phyloP scores from a whole-genome alignment of 768 basidiomycete species.

The Mycena latifolia region DNA sequence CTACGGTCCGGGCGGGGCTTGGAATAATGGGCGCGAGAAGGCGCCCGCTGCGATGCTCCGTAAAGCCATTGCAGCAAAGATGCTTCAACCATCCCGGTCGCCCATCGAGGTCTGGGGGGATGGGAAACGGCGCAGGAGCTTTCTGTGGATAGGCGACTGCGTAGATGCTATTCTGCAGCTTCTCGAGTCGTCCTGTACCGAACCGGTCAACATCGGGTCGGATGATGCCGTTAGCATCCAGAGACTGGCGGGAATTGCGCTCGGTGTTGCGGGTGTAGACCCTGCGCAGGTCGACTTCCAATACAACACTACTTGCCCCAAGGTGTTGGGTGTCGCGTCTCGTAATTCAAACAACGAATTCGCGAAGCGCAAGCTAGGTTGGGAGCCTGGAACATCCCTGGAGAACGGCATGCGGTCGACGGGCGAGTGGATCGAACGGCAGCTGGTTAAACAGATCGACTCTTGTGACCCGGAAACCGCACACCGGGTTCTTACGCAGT shows the following conservation, averaged over 20 bases:
- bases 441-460: constrained; percentile 43
- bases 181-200: constrained; percentile 49
- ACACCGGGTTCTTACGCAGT: neutral
- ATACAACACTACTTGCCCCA: neutral
- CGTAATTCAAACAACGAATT: constrained; percentile 65
- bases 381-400: constrained; percentile 57
- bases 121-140: constrained; percentile 65
- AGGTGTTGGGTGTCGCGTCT: constrained; percentile 58
- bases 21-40: constrained; percentile 69
- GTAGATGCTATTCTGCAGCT: constrained; percentile 63
- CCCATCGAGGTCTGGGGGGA: constrained; percentile 70
- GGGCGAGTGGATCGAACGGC: constrained; percentile 58
- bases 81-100: constrained; percentile 24
- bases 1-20: constrained; percentile 66
- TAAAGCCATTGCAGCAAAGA: constrained; percentile 57
- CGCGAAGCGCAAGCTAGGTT: constrained; percentile 47
- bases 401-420: constrained; percentile 63
- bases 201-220: constrained; percentile 66
- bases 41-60: constrained; percentile 68
- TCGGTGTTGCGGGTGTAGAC: constrained; percentile 24
- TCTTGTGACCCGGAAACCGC: neutral
- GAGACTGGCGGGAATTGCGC: constrained; percentile 56
- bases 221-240: constrained; percentile 55
- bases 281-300: neutral
- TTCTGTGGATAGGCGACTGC: constrained; percentile 67